phyloP scores from a whole-genome alignment of 106 monocot species.

The Posidonia australis region DNA sequence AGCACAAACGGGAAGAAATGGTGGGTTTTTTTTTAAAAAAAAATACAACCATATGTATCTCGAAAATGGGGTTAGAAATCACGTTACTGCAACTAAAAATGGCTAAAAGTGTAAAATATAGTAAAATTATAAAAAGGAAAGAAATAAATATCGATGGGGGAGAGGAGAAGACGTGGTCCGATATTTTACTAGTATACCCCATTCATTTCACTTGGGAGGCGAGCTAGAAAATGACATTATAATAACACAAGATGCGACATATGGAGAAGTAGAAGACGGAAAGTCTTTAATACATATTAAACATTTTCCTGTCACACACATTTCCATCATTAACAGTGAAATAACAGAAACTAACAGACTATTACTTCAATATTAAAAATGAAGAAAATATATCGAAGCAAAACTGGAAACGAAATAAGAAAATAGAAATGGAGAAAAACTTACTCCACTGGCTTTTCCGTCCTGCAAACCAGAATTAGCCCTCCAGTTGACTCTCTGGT shows the following conservation, averaged over 20 bases:
- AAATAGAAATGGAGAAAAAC: neutral
- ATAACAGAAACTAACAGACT: neutral
- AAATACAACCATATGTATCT: no score
- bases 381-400: no score
- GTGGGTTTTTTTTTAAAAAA: no score
- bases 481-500: slow-evolving; percentile 77
- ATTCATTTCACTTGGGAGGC: neutral
- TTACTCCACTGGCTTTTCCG: slow-evolving; percentile 76
- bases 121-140: neutral
- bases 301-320: neutral
- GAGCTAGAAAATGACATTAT: neutral
- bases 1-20: no score
- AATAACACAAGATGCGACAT: neutral
- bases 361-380: neutral
- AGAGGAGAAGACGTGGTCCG: neutral
- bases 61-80: no score
- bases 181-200: neutral
- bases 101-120: no score
- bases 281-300: neutral
- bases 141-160: neutral
- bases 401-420: neutral
- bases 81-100: no score
- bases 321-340: slow-evolving; percentile 2
- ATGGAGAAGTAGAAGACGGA: neutral
- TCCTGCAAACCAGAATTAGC: slow-evolving; percentile 65